phyloP scores from a whole-genome alignment of 768 basidiomycete genomes.

The Lactarius hengduanensis region DNA sequence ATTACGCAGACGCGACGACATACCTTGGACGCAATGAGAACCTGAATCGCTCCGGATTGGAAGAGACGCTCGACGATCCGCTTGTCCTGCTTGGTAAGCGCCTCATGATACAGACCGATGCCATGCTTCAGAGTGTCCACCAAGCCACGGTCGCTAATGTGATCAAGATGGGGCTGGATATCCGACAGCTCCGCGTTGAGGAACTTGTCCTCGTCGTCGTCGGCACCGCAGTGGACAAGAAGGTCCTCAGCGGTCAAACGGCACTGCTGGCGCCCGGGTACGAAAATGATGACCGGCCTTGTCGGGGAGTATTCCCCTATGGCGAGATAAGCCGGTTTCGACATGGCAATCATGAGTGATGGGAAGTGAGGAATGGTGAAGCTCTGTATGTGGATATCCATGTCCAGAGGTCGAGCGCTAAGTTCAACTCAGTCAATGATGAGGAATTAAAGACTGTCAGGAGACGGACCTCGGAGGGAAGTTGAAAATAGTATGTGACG shows the following conservation, averaged over 20 bases:
- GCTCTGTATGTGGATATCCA: constrained; percentile 96
- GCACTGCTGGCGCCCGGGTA: constrained; percentile 91
- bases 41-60: constrained; percentile 91
- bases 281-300: constrained; percentile 90
- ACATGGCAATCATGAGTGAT: constrained; percentile 98
- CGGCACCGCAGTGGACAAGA: constrained; percentile 82
- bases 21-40: constrained; percentile 92
- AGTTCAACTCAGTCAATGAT: neutral
- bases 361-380: constrained; percentile 98
- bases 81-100: constrained; percentile 88
- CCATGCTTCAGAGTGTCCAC: constrained; percentile 84
- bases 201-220: constrained; percentile 82
- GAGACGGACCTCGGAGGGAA: constrained; percentile 78
- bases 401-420: constrained; percentile 92
- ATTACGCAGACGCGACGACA: constrained; percentile 24
- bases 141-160: constrained; percentile 71
- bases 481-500: constrained; percentile 94
- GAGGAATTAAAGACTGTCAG: neutral
- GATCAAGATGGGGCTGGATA: constrained; percentile 85
- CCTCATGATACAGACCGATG: constrained; percentile 95
- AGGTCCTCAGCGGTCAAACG: constrained; percentile 92
- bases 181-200: constrained; percentile 83
- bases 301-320: constrained; percentile 82
- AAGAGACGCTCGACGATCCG: constrained; percentile 90
- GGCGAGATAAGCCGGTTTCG: constrained; percentile 94